Base-by-base conservation (phyloP, 2,329 filamentous ascomycete genomes). In the Colletotrichum sp. region DNA sequence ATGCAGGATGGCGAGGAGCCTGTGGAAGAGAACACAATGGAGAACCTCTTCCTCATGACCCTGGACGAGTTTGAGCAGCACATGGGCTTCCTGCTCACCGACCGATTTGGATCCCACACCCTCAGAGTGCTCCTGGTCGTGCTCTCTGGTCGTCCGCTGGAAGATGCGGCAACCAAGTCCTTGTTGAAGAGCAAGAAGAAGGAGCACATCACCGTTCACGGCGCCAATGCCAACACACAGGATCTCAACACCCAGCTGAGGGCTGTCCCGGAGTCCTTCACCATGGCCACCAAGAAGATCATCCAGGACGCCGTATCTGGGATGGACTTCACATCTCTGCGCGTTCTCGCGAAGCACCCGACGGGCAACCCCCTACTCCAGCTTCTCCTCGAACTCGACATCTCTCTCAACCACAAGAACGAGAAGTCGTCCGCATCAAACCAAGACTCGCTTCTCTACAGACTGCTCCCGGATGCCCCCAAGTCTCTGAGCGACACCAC, bases 331-430 rank as follows among this genome's bases (percentile, higher is more conserved):
- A 95, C 94, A 5, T 94, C 95, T 80, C 90, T 99, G 32, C 92
- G 95, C 32, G 92, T 97, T 4, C 88, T 99, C 72, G 95, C 96
- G 2, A 96, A 93, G 24, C 96, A 99, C 81, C 95, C 95, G 6
- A 95, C 96, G 1, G 97, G 96, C 64, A 98, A 98, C 81, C 97
- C 97, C 0, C 94, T 96, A 1, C 89, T 99, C n/a, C 97, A 99
- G 83, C 90, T 99, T 2, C 88, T 99, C 34, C 87, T 99, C 5
- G 95, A 96, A 81, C 88, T 99, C 18, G 97, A 99, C 81, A 91
- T 99, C 64, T 90, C 92, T 0, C 88, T 94, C 75, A 94, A 94
- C 78, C 92, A 90, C 71, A 92, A 92, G 77, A 90, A 89, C 6
- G 92, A 92, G 78, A 92, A 92, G 79, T 91, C 94, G 77, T 86